phyloP scores from a whole-genome alignment of 2,329 filamentous ascomycete species.

The Exophiala viscosa region DNA sequence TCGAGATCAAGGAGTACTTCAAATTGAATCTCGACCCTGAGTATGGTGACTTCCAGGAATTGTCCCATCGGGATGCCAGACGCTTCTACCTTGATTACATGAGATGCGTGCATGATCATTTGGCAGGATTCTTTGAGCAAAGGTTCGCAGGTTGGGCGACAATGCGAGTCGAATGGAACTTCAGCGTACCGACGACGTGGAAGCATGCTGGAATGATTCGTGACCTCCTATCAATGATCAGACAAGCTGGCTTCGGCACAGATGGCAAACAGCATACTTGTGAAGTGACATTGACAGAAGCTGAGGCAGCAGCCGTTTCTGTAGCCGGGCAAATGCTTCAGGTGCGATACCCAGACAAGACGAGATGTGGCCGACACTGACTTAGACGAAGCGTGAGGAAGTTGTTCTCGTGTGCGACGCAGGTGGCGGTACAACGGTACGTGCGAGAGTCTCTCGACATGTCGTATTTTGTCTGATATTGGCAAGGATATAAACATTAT shows the following conservation, averaged over 20 bases:
- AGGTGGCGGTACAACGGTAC: constrained; percentile 46
- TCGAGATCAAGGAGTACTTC: constrained; percentile 36
- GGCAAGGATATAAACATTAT: constrained; percentile 32
- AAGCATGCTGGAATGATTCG: constrained; percentile 37
- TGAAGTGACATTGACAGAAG: constrained; percentile 50
- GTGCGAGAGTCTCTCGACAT: no score
- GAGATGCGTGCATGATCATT: constrained; percentile 34
- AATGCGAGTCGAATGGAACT: constrained; percentile 38
- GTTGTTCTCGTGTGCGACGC: constrained; percentile 50
- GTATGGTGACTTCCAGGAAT: constrained; percentile 28
- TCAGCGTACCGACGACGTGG: constrained; percentile 44
- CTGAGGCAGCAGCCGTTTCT: constrained; percentile 53
- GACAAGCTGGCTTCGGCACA: constrained; percentile 32
- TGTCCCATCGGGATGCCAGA: constrained; percentile 29
- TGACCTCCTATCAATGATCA: constrained; percentile 33
- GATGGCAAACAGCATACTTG: constrained; percentile 35
- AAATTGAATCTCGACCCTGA: constrained; percentile 36
- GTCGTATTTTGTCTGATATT: not conserved
- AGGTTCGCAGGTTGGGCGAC: constrained; percentile 30
- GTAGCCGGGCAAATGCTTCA: constrained; percentile 37
- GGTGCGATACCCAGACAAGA: constrained; percentile 15
- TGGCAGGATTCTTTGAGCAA: constrained; percentile 30
- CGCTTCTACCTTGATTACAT: constrained; percentile 35
- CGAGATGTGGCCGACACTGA: constrained; percentile 30
- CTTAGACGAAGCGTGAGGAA: constrained; percentile 35